Percentiles rank a stretch among this genome's conserved stretches.
Conservation (phyloP, 257 asterid species). For the Rauvolfia tetraphylla region DNA sequence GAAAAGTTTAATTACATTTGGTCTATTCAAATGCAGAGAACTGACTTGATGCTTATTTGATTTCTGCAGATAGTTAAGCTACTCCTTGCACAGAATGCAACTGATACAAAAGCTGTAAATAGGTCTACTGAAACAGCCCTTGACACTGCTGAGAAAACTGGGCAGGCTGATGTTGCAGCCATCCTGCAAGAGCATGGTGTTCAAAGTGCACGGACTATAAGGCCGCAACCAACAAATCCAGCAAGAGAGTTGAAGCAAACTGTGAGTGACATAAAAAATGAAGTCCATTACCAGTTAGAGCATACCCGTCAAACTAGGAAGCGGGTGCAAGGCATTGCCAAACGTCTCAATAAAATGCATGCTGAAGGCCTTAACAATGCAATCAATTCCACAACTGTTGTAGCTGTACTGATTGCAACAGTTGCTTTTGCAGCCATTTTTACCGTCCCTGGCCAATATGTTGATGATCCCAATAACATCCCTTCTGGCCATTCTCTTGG, state of each 20-base stretch:
- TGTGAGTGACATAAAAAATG: constrained; percentile 49
- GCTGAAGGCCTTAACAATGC: constrained; percentile 53
- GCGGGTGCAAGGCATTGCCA: constrained; percentile 44
- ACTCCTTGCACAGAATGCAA: constrained; percentile 31
- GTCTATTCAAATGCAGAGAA: background rate
- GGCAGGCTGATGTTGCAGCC: constrained; percentile 24
- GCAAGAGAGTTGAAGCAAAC: constrained; percentile 44
- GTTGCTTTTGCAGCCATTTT: constrained; percentile 52
- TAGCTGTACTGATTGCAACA: constrained; percentile 52
- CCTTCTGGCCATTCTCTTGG: constrained; percentile 41
- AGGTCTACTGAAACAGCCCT: constrained; percentile 43
- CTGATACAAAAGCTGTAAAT: constrained; percentile 30
- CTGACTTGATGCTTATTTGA: constrained; percentile 11
- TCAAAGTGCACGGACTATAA: constrained; percentile 22
- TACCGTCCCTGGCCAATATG: constrained; percentile 47
- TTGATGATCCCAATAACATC: constrained; percentile 27
- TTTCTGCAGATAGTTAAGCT: constrained; percentile 38
- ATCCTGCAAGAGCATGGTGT: constrained; percentile 36
- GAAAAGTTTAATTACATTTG: too few species aligned
- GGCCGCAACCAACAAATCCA: constrained; percentile 37
- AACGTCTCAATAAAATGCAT: constrained; percentile 48
- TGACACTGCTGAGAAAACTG: constrained; percentile 39
- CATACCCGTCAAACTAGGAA: constrained; percentile 42
- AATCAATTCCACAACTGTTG: constrained; percentile 48
- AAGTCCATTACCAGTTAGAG: constrained; percentile 44